These are phyloP conservation scores for Linderniella brevidens DNA, from an alignment of 257 asterid genomes.

Conservation along the genomic window DNA sequence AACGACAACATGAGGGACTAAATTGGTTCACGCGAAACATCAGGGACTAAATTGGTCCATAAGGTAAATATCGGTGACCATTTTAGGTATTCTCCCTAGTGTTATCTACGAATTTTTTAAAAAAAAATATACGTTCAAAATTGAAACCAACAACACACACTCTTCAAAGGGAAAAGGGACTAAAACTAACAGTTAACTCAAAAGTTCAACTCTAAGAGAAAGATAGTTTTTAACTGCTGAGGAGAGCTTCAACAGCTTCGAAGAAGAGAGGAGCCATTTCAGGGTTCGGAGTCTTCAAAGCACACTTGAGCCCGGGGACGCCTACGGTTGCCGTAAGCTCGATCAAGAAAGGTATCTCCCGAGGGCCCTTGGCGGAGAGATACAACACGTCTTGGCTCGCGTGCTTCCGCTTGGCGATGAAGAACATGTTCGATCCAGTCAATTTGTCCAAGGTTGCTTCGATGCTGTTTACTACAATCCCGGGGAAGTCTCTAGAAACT, in stretches of 20 bases:
- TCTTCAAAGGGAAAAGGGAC: too few relatives aligned
- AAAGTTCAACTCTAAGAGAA: too few relatives aligned
- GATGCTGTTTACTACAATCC: constrained; percentile 43
- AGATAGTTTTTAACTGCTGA: constrained; percentile 20
- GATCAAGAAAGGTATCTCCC: constrained; percentile 71
- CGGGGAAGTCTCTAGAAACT: constrained; percentile 65
- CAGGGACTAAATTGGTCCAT: too few relatives aligned
- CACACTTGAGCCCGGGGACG: constrained; percentile 80
- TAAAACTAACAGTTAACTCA: too few relatives aligned
- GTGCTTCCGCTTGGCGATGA: constrained; percentile 87
- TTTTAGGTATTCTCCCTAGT: too few relatives aligned
- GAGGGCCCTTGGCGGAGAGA: constrained; percentile 82
- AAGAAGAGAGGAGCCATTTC: constrained; percentile 90
- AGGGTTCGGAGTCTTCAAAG: constrained; percentile 68
- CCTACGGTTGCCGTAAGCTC: constrained; percentile 74
- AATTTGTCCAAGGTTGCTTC: constrained; percentile 58
- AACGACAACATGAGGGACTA: too few relatives aligned
- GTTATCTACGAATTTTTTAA: too few relatives aligned
- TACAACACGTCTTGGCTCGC: constrained; percentile 79
- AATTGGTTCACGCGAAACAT: too few relatives aligned
- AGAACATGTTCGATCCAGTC: constrained; percentile 69
- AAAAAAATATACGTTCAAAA: too few relatives aligned
- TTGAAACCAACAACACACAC: too few relatives aligned
- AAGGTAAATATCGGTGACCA: too few relatives aligned
- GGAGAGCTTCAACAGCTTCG: constrained; percentile 55